A percentile compares a stretch with the other conserved stretches of the same genome.
These are phyloP conservation scores for Paspalum notatum DNA, from an alignment of 176 grass and related monocot species.

Conservation along the genomic window DNA sequence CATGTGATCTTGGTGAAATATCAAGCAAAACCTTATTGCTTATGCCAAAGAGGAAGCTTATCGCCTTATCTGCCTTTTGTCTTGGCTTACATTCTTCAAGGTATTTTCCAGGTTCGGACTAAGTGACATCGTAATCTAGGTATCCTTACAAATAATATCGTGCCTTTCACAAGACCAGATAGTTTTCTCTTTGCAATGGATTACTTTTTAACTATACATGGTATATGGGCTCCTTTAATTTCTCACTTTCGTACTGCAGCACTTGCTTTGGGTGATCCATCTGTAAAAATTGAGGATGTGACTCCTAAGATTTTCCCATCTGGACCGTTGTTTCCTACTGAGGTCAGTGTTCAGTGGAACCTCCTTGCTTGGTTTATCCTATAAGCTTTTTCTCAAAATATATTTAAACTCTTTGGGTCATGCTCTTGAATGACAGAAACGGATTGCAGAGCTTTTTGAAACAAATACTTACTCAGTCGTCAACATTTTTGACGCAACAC, in stretches of 20 bases:
- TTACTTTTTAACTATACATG: neutral
- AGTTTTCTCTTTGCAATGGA: neutral
- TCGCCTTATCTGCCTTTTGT: constrained; percentile 60
- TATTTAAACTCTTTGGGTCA: constrained; percentile 24
- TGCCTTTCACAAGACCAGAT: neutral
- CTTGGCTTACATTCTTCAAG: constrained; percentile 84
- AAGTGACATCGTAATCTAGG: constrained; percentile 41
- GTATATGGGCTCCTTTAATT: constrained; percentile 5
- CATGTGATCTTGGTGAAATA: constrained; percentile 48
- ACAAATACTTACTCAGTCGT: constrained; percentile 96
- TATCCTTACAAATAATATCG: constrained; percentile 21
- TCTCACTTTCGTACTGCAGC: constrained; percentile 45
- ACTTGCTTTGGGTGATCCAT: constrained; percentile 74
- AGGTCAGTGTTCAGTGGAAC: constrained; percentile 55
- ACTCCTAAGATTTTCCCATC: constrained; percentile 72
- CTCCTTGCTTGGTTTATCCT: neutral
- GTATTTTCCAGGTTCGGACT: constrained; percentile 84
- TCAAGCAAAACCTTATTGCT: constrained; percentile 36
- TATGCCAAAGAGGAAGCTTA: constrained; percentile 65
- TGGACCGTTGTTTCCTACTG: constrained; percentile 76
- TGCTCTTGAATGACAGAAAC: constrained; percentile 56
- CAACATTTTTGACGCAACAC: constrained; percentile 92
- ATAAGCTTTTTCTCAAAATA: constrained; percentile 25
- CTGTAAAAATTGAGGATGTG: constrained; percentile 71
- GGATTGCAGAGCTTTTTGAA: constrained; percentile 85